These are phyloP conservation scores for Myxozyma geophila DNA, from an alignment of 805 yeast species.

Conservation along the genomic window DNA sequence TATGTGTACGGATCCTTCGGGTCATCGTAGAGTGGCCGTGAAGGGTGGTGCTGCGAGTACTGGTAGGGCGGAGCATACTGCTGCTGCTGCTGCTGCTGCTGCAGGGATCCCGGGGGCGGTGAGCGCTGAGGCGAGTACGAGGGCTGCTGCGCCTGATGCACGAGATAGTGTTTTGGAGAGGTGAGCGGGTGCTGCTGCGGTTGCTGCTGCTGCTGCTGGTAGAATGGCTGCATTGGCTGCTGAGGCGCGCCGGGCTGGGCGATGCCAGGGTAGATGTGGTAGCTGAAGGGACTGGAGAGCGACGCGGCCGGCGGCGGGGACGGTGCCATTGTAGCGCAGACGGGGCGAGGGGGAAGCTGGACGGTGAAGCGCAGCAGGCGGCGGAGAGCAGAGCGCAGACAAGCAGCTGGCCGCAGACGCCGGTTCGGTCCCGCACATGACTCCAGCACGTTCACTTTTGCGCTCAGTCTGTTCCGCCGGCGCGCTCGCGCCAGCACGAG, in stretches of 20 bases:
- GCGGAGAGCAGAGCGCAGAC: too few species aligned
- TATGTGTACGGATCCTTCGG: constrained; percentile 35
- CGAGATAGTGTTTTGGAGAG: constrained; percentile 8
- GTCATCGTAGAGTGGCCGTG: constrained; percentile 17
- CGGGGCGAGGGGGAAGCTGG: not conserved
- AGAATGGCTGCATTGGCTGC: constrained; percentile 4
- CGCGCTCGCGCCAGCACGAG: not conserved
- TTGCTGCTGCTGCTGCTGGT: constrained; percentile 16
- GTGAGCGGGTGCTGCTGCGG: constrained; percentile 16
- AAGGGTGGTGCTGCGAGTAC: constrained; percentile 4
- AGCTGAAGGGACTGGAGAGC: not conserved
- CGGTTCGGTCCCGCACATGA: too few species aligned
- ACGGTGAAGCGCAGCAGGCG: too few species aligned
- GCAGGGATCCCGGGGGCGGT: constrained; percentile 9
- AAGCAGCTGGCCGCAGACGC: too few species aligned
- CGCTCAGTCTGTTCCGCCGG: too few species aligned
- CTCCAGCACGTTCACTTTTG: too few species aligned
- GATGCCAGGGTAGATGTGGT: constrained; percentile 6
- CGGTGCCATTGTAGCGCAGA: not conserved
- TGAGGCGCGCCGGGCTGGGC: not conserved
- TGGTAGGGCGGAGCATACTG: constrained; percentile 6
- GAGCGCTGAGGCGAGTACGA: constrained; percentile 2
- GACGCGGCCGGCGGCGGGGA: constrained; percentile 4
- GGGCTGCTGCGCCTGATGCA: constrained; percentile 13
- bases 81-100: constrained; percentile 8